Evolutionary conservation across 2,329 filamentous ascomycete species (phyloP), one percentile per base, ranked within the genome.

Genomic region (Pestalotiopsis sp.): DNA sequence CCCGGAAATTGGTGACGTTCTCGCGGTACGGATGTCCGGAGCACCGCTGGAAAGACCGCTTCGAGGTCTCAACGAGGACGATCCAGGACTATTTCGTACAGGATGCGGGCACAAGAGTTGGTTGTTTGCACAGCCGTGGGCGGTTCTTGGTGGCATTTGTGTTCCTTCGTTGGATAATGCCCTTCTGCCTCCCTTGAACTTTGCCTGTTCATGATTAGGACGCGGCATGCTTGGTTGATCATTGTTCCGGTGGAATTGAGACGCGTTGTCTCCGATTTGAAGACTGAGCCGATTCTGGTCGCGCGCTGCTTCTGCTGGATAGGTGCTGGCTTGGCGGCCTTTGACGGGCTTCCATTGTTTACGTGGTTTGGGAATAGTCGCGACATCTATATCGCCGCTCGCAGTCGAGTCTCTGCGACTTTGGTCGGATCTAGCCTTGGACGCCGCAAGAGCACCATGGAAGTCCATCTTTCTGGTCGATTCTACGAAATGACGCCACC

Each of bases 241-340:
- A 31, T 59, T 23, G 57, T 11, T 9, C 12, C 11, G 9, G 3
- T 31, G 27, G 13, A 23, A 27, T 27, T 27, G 23, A 27, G 57
- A 4, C 27, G 14, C 57, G 12, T 36, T 80, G 80, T 79, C 87
- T 89, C 82, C 87, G 89, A 66, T 79, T 73, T 68, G 75, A 83
- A 11, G 86, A 85, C 17, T 17, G 20, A 9, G 20, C 45, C 17
- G 17, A 65, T 83, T 81, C 73, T 12, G 59, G 23, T 23, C 39
- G 73, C 6, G 36, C 20, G 13, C 31, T 6, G 39, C 38, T n/a
- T 39, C 39, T 6, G 31, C 31, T 7, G 68, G 65, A 59, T 66
- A 68, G 12, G 14, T 20, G 25, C 61, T 67, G 52, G 39, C 20
- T 6, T 61, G 68, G 6, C 68, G 66, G 20, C 31, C 65, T 61